Evolutionary conservation across 2,329 filamentous ascomycete species (phyloP), one percentile per base, ranked within the genome.

Genomic region (Cercospora canescens): DNA sequence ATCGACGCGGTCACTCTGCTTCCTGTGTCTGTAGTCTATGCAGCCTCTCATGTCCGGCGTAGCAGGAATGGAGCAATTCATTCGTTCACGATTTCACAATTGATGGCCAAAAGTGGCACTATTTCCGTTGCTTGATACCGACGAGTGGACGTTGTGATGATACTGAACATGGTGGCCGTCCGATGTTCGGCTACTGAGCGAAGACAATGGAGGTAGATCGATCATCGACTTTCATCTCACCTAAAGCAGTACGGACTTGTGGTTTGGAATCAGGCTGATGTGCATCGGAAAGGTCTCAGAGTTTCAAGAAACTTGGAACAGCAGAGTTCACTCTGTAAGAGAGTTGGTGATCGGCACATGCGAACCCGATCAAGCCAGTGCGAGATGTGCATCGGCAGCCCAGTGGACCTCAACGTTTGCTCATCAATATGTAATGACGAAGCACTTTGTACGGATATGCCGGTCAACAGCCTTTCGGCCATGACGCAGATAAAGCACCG

Each of bases 391-490:
- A 48, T 39, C 34, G 24, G 21, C 60, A 63, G 34, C 35, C 24
- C 61, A 41, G 61, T 63, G 61, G 61, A 58, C 61, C 61, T 57
- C 35, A 57, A 39, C 52, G 34, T 63, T 63, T 28, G 39, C 61
- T 63, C 52, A 35, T 56, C 52, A 35, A 32, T 18, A n/a, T 56
- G 30, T 30, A 56, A 55, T 34, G 52, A 55, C 52, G 52, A 55
- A 30, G 52, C 52, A 56, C 30, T 56, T 28, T 56, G 11, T 56
- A 56, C 52, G 52, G 52, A 56, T 35, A 21, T 56, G 52, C 28
- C 52, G 52, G 52, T 56, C 52, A 32, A 56, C 52, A 57, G 37
- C 61, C 37, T 55, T 28, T 62, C 32, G 37, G 14, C 28, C 34
- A 45, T 41, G 52, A 37, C 21, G 45, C 45, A 6, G 24, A 56